A percentile compares a stretch with the other conserved stretches of the same genome.
Evolutionary conservation across 2,329 filamentous ascomycete species (phyloP).

Genomic region (Drechslerella stenobrocha): DNA sequence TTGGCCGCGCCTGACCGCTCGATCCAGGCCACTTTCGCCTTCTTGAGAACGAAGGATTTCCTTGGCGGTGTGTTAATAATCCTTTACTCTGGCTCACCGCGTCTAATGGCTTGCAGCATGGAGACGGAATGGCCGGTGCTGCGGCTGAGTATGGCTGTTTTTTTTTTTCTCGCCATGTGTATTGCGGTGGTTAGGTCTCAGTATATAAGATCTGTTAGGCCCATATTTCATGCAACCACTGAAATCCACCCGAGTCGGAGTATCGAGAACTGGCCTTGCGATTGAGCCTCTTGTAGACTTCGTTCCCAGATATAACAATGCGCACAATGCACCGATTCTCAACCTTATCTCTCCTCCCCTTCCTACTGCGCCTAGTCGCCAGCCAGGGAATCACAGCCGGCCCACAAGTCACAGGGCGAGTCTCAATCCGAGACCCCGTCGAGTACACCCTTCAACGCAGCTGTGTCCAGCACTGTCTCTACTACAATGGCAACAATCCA

Average conservation of each 20-base stretch:
- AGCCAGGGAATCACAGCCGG: conserved; percentile 6
- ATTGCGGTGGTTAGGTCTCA: neutral
- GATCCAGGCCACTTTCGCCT: conserved; percentile 2
- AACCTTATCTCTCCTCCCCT: conserved; percentile 6
- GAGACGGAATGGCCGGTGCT: conserved; percentile 1
- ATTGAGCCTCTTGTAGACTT: neutral
- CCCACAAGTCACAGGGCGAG: conserved; percentile 5
- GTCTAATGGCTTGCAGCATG: neutral
- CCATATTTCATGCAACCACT: neutral
- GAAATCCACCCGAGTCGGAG: no score
- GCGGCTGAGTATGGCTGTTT: neutral
- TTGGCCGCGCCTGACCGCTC: conserved; percentile 2
- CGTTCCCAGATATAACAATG: neutral
- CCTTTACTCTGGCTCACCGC: neutral
- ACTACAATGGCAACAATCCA: conserved; percentile 49
- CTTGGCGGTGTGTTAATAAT: conserved; percentile 5
- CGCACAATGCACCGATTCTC: neutral
- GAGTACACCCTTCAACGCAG: conserved; percentile 39
- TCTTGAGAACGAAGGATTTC: neutral
- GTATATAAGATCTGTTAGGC: neutral
- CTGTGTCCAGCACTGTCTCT: conserved; percentile 52
- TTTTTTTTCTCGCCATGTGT: neutral
- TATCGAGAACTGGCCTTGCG: no score
- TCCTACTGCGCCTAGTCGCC: conserved; percentile 12
- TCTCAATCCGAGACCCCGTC: conserved; percentile 5